Evolutionary conservation across 164 flowering plant species (phyloP).

Genomic region (Magnolia officinalis): DNA sequence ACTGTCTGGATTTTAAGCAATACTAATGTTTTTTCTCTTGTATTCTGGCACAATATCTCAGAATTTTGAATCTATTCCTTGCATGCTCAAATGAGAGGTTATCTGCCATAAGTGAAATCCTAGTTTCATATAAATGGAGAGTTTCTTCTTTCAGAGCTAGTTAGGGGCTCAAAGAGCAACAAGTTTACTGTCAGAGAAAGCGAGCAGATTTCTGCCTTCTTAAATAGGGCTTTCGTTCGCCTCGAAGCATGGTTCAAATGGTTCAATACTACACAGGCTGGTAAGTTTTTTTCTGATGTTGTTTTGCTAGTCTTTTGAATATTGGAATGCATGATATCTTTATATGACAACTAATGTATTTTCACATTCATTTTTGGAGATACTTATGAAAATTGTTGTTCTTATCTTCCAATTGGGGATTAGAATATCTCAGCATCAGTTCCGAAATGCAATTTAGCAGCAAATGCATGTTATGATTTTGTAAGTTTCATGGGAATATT

Average conservation of each 20-base stretch:
- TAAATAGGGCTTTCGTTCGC: conserved; percentile 76
- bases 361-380: too few species aligned
- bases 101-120: not conserved
- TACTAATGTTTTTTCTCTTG: not conserved
- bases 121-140: not conserved
- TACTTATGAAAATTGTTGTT: too few species aligned
- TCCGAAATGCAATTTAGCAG: not conserved
- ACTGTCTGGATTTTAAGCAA: not conserved
- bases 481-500: not conserved
- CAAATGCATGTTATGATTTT: not conserved
- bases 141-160: conserved; percentile 47
- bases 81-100: not conserved
- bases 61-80: not conserved
- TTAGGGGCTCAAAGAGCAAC: conserved; percentile 44
- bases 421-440: not conserved
- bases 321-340: not conserved
- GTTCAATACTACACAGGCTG: conserved; percentile 93
- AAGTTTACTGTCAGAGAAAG: conserved; percentile 54
- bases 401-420: too few species aligned
- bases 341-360: too few species aligned
- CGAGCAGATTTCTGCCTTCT: conserved; percentile 53
- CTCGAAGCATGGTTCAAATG: conserved; percentile 97
- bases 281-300: conserved; percentile 26
- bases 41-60: too few species aligned
- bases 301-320: not conserved